Conservation (phyloP, 106 monocot genomes). For the Alisma plantagoaquatica region DNA sequence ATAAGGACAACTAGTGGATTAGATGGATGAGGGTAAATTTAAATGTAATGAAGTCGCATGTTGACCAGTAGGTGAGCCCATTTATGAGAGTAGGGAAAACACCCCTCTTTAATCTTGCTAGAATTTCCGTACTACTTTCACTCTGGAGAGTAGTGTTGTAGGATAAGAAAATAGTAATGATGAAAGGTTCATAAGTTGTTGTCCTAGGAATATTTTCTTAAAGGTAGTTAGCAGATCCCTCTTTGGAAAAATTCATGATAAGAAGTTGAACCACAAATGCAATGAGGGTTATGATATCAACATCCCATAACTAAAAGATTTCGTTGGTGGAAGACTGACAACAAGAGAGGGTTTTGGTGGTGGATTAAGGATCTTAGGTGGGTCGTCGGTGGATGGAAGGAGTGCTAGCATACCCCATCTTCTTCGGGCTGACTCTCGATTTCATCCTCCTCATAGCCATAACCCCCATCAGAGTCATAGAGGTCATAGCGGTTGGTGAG, state of each 20-base stretch:
- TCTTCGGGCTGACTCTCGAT: no score
- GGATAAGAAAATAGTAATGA: slow-evolving; percentile 80
- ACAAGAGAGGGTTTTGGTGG: no score
- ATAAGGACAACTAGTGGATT: no score
- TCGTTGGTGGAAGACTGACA: no score
- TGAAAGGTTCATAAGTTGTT: slow-evolving; percentile 74
- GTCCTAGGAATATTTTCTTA: slow-evolving; percentile 86
- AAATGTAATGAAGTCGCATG: slow-evolving; percentile 93
- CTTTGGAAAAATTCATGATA: slow-evolving; percentile 74
- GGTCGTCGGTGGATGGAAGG: no score
- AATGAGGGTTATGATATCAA: slow-evolving; percentile 71
- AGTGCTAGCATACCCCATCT: no score
- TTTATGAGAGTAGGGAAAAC: slow-evolving; percentile 61
- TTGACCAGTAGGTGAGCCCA: slow-evolving; percentile 81
- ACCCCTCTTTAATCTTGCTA: slow-evolving; percentile 86
- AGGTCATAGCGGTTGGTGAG: no score
- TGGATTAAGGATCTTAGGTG: no score
- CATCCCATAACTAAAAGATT: slow-evolving; percentile 72
- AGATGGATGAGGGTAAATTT: slow-evolving; percentile 75
- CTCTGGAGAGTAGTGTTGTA: slow-evolving; percentile 82
- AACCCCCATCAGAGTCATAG: no score
- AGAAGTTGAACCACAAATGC: slow-evolving; percentile 94
- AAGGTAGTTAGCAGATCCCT: slow-evolving; percentile 67
- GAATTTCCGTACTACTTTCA: slow-evolving; percentile 60
- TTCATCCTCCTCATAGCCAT: no score